A percentile compares a stretch with the other conserved stretches of the same genome.
phyloP scores from a whole-genome alignment of 1,284 basidiomycete genomes.

The Laetiporus sulphureus region DNA sequence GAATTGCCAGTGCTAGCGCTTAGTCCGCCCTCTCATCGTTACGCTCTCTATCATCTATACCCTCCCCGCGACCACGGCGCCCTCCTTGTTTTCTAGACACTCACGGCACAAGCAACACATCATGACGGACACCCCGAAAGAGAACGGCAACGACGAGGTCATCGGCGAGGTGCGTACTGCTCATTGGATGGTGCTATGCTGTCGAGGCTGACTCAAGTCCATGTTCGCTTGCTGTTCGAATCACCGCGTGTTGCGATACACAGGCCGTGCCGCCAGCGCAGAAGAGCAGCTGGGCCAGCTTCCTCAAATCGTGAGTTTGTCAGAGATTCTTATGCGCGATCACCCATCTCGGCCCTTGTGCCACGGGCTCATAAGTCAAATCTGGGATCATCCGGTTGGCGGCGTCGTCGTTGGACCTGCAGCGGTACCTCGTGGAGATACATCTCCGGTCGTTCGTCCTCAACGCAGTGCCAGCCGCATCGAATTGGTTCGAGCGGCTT shows the following conservation, averaged over 20 bases:
- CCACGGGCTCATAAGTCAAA: no score
- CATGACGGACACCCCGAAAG: slow-evolving; percentile 10
- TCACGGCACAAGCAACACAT: neutral
- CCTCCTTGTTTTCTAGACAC: neutral
- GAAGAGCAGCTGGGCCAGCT: slow-evolving; percentile 70
- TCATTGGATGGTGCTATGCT: slow-evolving; percentile 1
- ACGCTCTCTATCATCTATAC: neutral
- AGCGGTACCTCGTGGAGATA: no score
- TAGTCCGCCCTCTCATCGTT: neutral
- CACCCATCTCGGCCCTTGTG: no score
- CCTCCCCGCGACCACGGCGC: neutral
- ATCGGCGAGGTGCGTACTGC: slow-evolving; percentile 11
- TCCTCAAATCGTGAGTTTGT: slow-evolving; percentile 69
- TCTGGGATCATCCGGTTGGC: no score
- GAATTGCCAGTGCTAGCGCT: neutral
- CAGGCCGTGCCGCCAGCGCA: slow-evolving; percentile 71
- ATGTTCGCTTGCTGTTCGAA: neutral
- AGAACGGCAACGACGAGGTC: slow-evolving; percentile 4
- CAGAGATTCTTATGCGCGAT: no score
- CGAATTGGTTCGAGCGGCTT: no score
- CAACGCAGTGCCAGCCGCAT: no score
- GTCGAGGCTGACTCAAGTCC: neutral
- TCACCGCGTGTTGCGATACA: neutral
- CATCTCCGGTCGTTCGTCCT: no score
- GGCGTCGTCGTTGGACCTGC: no score